Percentiles rank a stretch among this genome's conserved stretches.
Evolutionary conservation across 768 basidiomycete genomes (phyloP).

Genomic region (Naganishia vishniacii): DNA sequence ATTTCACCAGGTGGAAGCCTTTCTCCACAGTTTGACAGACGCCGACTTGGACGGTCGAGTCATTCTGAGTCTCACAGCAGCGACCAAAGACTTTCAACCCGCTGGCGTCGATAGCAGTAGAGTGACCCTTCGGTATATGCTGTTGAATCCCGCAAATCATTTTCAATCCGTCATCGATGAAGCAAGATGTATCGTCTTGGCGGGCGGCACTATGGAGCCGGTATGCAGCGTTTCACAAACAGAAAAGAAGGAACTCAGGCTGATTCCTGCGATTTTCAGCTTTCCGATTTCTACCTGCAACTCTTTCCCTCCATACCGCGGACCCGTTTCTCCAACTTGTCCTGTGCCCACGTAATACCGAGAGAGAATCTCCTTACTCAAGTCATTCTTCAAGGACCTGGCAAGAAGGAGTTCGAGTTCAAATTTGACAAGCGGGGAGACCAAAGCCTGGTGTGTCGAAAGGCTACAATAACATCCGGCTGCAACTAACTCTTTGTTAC

Average conservation of each 20-base stretch:
- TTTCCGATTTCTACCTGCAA: constrained; percentile 77
- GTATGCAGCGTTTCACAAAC: constrained; percentile 51
- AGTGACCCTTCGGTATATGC: constrained; percentile 80
- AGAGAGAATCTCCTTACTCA: constrained; percentile 68
- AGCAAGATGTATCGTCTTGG: constrained; percentile 78
- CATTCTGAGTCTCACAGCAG: constrained; percentile 50
- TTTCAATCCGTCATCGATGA: constrained; percentile 77
- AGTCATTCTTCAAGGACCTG: constrained; percentile 68
- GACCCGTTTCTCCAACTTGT: constrained; percentile 68
- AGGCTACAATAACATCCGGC: not conserved
- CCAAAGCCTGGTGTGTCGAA: constrained; percentile 56
- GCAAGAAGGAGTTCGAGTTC: constrained; percentile 69
- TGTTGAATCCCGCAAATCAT: constrained; percentile 80
- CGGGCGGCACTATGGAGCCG: constrained; percentile 98
- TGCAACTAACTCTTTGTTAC: not conserved
- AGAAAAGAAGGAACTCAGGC: not conserved
- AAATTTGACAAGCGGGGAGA: constrained; percentile 71
- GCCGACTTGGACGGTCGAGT: constrained; percentile 75
- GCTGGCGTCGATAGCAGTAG: not conserved
- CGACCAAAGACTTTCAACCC: not conserved
- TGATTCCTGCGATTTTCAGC: constrained; percentile 52
- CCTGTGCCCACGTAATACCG: constrained; percentile 89
- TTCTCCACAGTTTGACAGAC: constrained; percentile 70
- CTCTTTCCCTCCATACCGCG: constrained; percentile 64
- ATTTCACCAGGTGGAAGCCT: constrained; percentile 71